Evolutionary conservation across 2,329 filamentous ascomycete species (phyloP).

Genomic region (Calonectria pseudoturangicola): DNA sequence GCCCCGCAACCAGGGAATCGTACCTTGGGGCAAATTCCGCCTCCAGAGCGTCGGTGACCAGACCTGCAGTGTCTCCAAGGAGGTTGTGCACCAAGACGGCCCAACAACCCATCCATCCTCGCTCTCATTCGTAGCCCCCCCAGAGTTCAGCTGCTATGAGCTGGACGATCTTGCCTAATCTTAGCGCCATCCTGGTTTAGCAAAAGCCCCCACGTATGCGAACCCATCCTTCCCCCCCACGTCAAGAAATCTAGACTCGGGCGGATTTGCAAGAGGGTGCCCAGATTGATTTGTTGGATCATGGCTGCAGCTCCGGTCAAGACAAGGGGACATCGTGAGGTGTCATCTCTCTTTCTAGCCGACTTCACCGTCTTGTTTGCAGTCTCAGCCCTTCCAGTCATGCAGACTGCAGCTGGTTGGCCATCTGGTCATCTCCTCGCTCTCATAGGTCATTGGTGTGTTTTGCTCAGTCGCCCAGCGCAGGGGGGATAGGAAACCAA

Average conservation of each 20-base stretch:
- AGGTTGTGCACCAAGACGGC: constrained; percentile 12
- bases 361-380: constrained; percentile 21
- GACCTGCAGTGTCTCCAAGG: constrained; percentile 24
- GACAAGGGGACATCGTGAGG: constrained; percentile 26
- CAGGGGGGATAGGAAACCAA: background rate
- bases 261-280: background rate
- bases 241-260: constrained; percentile 16
- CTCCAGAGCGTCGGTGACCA: constrained; percentile 25
- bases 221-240: constrained; percentile 31
- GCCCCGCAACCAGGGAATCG: constrained; percentile 24
- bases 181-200: background rate
- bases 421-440: constrained; percentile 5
- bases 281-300: constrained; percentile 13
- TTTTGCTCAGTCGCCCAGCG: constrained; percentile 2
- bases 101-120: constrained; percentile 2
- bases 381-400: constrained; percentile 22
- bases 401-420: constrained; percentile 12
- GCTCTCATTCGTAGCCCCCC: constrained; percentile 6
- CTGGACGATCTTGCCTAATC: constrained; percentile 36
- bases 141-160: constrained; percentile 31
- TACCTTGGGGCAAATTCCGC: constrained; percentile 24
- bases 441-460: constrained; percentile 9
- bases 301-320: constrained; percentile 18
- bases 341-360: constrained; percentile 5
- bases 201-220: constrained; percentile 36